Base-by-base conservation (phyloP, 768 basidiomycete genomes). In the Boletus bicolor region DNA sequence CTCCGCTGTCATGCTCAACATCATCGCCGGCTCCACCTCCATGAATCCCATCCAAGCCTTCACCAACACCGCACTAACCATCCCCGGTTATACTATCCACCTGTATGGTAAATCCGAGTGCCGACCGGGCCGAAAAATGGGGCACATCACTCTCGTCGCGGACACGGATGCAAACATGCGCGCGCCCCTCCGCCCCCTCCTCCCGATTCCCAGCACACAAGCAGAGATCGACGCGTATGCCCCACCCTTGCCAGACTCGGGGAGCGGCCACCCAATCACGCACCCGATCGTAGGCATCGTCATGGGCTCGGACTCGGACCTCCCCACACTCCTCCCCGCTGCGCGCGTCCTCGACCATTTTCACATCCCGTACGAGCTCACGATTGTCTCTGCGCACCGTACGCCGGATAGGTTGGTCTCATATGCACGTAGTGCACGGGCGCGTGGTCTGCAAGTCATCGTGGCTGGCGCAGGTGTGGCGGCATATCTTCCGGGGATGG, bases 391-490 rank as follows among this genome's bases (percentile, higher is more conserved):
- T 9, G 97, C 97, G 2, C 97, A 99, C 62, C 85, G 97, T 3
- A 99, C 97, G 3, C 94, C 95, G 0, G 87, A 89, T 54, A 74
- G 96, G 3, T 77, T 98, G 67, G 82, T 89, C 21, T 79, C 85
- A 55, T 98, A 95, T 59, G 89, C 97, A 2, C 78, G 85, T 44
- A 79, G 82, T 9, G 95, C 94, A 0, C 77, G 80, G 1, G 69
- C 78, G 17, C 76, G 88, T 5, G 90, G 89, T 3, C 61, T 90
- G 41, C 74, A 88, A 44, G 82, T 81, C 5, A 84, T 99, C 71
- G 87, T 99, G 42, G 96, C 96, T 2, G 96, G 96, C 7, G 97
- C 97, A 7, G 97, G 97, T n/a, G 97, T 97, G 0, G 96, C 97
- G 1, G 97, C 96, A 5, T 97, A 99, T 75, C 75, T 99, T 1